phyloP scores from a whole-genome alignment of 495 filamentous ascomycete genomes.

The Hypoxylon perforatum region DNA sequence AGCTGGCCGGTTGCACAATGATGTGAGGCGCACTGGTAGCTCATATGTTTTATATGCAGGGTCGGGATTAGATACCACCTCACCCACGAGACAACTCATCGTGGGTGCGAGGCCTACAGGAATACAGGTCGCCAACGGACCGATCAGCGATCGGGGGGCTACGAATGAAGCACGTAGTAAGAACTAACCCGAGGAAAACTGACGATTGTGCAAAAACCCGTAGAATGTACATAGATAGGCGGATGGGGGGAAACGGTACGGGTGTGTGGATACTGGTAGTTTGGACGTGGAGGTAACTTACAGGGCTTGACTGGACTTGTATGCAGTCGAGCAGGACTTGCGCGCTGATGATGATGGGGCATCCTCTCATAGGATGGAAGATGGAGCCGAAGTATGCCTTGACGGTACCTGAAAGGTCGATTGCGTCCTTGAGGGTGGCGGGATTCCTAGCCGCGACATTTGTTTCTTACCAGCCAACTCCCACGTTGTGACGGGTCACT shows the following conservation, averaged over 20 bases:
- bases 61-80: slow-evolving; percentile 38
- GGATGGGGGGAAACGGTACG: slow-evolving; percentile 23
- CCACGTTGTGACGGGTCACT: slow-evolving; percentile 10
- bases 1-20: slow-evolving; percentile 34
- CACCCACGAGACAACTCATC: slow-evolving; percentile 43
- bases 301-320: slow-evolving; percentile 32
- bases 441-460: slow-evolving; percentile 19
- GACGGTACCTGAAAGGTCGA: slow-evolving; percentile 38
- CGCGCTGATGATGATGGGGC: slow-evolving; percentile 45
- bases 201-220: slow-evolving; percentile 10
- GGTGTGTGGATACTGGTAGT: slow-evolving; percentile 35
- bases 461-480: slow-evolving; percentile 23
- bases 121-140: slow-evolving; percentile 28
- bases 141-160: slow-evolving; percentile 35
- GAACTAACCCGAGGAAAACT: slow-evolving; percentile 6
- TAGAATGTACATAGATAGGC: slow-evolving; percentile 12
- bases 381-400: slow-evolving; percentile 39
- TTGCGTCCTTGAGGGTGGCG: slow-evolving; percentile 42
- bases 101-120: slow-evolving; percentile 26
- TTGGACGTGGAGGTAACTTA: slow-evolving; percentile 30
- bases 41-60: slow-evolving; percentile 34
- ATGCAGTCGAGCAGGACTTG: slow-evolving; percentile 45
- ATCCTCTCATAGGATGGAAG: slow-evolving; percentile 44
- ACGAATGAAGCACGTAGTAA: slow-evolving; percentile 25
- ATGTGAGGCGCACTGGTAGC: slow-evolving; percentile 34